These are phyloP conservation scores for Tuctoria greenei DNA, from an alignment of 176 grass and related monocot species.

Conservation along the genomic window DNA sequence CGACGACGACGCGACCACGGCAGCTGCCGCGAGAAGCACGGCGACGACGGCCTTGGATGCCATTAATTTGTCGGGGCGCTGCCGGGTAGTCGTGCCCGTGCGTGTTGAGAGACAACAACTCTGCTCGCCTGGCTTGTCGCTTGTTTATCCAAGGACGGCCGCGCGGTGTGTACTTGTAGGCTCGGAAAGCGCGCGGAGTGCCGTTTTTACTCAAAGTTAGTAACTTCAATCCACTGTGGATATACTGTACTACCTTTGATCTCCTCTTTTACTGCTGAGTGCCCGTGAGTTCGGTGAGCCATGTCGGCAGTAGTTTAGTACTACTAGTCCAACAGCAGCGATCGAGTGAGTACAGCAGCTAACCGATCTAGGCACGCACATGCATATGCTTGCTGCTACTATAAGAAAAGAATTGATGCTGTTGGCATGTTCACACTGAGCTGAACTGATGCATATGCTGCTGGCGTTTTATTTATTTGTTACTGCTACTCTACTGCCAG, in stretches of 20 bases:
- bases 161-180: slow-evolving; percentile 22
- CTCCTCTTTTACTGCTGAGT: not conserved
- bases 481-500: not conserved
- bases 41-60: slow-evolving; percentile 2
- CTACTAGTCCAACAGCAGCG: not conserved
- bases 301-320: slow-evolving; percentile 33
- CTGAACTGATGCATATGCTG: not conserved
- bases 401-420: not conserved
- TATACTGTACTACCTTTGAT: not conserved
- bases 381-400: not conserved
- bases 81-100: not conserved
- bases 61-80: slow-evolving; percentile 20
- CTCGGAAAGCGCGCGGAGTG: not conserved
- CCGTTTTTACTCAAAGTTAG: not conserved
- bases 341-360: not conserved
- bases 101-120: not conserved
- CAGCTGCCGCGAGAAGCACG: slow-evolving; percentile 5
- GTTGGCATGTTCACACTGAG: not conserved
- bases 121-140: not conserved
- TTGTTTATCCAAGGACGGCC: not conserved
- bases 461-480: not conserved
- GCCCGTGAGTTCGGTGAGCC: not conserved
- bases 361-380: not conserved
- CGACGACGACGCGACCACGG: slow-evolving; percentile 9
- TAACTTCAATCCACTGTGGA: not conserved